Evolutionary conservation across 1,284 basidiomycete genomes (phyloP).

Genomic region (Rhodofomes roseus): DNA sequence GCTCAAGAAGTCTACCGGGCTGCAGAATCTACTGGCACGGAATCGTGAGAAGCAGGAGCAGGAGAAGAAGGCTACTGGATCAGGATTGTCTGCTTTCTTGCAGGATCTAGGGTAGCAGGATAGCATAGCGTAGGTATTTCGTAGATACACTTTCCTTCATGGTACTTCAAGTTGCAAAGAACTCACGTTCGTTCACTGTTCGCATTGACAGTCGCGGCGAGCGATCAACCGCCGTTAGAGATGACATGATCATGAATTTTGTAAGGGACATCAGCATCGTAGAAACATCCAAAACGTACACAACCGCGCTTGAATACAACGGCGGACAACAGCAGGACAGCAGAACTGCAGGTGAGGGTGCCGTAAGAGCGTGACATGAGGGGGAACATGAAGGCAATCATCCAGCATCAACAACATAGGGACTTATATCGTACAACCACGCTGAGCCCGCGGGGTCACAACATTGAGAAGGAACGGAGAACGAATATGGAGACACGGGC

Average conservation of each 20-base stretch:
- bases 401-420: constrained; percentile 4
- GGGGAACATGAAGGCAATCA: neutral
- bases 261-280: constrained; percentile 5
- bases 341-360: constrained; percentile 3
- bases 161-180: no score
- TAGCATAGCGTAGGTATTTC: no score
- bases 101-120: constrained; percentile 16
- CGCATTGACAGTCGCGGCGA: no score
- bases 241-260: constrained; percentile 3
- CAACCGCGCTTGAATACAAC: constrained; percentile 1
- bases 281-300: constrained; percentile 7
- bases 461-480: neutral
- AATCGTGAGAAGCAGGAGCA: constrained; percentile 49
- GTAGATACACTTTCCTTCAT: no score
- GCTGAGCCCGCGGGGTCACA: constrained; percentile 1
- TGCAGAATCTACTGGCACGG: constrained; percentile 60
- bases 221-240: no score
- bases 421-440: constrained; percentile 8
- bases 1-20: constrained; percentile 41
- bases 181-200: no score
- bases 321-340: constrained; percentile 3
- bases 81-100: constrained; percentile 53
- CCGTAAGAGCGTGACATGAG: constrained; percentile 2
- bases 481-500: constrained; percentile 2
- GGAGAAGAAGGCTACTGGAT: constrained; percentile 29